These are phyloP conservation scores for Fusarium newnesense DNA, from an alignment of 2,329 filamentous ascomycete genomes.

Conservation along the genomic window DNA sequence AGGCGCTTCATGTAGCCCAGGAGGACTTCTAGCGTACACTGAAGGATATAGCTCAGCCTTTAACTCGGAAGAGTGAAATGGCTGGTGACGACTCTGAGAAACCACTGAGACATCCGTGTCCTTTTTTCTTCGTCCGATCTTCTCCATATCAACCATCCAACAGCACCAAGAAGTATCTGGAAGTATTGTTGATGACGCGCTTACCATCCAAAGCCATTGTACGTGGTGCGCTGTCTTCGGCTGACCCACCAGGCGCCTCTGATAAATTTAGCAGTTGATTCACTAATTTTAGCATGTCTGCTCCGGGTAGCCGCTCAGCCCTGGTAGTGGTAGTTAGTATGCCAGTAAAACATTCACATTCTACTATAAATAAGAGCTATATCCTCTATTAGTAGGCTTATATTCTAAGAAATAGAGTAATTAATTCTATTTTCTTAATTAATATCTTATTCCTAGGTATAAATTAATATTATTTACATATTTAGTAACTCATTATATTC, in stretches of 20 bases:
- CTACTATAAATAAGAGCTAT: too few species aligned
- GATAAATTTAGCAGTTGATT: background rate
- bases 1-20: background rate
- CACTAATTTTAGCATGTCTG: background rate
- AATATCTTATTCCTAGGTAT: too few species aligned
- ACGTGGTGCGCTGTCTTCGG: background rate
- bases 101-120: rapidly evolving
- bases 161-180: background rate
- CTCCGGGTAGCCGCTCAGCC: background rate
- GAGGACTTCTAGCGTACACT: background rate
- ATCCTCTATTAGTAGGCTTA: too few species aligned
- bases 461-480: too few species aligned
- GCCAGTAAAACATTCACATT: too few species aligned
- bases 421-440: too few species aligned
- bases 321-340: too few species aligned
- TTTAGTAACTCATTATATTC: too few species aligned
- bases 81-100: background rate
- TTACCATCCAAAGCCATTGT: background rate
- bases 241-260: background rate
- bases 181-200: background rate
- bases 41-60: background rate
- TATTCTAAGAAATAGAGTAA: too few species aligned
- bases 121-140: rapidly evolving
- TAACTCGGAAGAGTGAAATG: background rate
- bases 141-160: background rate